Evolutionary conservation across 108 stramenopile species (phyloP).

Genomic region (Pseudonitzschia multistriata): DNA sequence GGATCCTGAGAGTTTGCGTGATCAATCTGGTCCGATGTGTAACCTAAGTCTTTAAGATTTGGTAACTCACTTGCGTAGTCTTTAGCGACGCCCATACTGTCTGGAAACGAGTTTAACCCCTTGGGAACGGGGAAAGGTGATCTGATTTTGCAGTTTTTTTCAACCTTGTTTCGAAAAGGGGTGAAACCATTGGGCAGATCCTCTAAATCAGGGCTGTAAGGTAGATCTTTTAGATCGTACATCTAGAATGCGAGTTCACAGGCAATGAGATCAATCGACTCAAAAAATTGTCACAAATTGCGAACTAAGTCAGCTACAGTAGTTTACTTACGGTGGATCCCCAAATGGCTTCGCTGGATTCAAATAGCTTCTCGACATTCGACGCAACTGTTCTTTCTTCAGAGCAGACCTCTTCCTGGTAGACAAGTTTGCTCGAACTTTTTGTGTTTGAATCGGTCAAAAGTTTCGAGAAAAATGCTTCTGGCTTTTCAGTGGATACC

Average conservation of each 20-base stretch:
- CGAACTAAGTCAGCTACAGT: background rate
- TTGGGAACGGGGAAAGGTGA: conserved; percentile 62
- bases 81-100: background rate
- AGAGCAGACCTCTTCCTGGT: conserved; percentile 74
- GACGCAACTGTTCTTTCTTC: conserved; percentile 71
- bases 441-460: conserved; percentile 13
- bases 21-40: conserved; percentile 56
- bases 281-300: background rate
- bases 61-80: conserved; percentile 37
- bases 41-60: conserved; percentile 71
- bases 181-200: conserved; percentile 89
- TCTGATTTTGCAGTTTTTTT: conserved; percentile 69
- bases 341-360: conserved; percentile 67
- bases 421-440: conserved; percentile 29
- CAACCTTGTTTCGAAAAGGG: conserved; percentile 90
- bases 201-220: conserved; percentile 54
- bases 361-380: conserved; percentile 26
- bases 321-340: conserved; percentile 57
- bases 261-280: too few species aligned
- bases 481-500: conserved; percentile 66
- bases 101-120: conserved; percentile 37
- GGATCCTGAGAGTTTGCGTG: conserved; percentile 46
- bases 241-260: conserved; percentile 24
- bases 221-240: conserved; percentile 85
- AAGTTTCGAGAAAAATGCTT: conserved; percentile 48